Evolutionary conservation across 2,329 filamentous ascomycete genomes (phyloP), one percentile per base, ranked within the genome.

Genomic region (Pseudogymnoascus sp.): DNA sequence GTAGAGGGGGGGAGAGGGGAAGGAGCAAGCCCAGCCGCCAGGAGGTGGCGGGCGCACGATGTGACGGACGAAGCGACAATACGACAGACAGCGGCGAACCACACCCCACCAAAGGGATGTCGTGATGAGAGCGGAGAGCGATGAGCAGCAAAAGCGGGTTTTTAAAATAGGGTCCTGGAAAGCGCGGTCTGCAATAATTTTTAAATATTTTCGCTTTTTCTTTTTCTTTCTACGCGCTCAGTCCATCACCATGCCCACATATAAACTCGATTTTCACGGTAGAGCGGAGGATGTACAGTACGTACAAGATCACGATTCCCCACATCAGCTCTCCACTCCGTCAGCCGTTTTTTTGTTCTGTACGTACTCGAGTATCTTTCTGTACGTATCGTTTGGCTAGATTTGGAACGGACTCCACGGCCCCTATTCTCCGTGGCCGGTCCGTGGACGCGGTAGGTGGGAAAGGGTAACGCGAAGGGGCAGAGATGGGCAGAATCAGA

Each of bases 101-200:
- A 86, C 85, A 25, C 84, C 79, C 65, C 90, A 80, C 63, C 88
- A 88, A 65, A 90, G 80, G 60, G 88, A 75, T 60, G 90, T 78
- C 1, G 88, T 88, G 39, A 90, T 77, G 58, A 90, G 72, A 48
- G 91, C 80, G 64, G 87, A 83, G 37, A 84, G 77, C 18, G 18
- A 48, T 29, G 42, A 27, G 25, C 42, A 48, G 2, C 25, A 48
- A 45, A 48, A 48, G 42, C 42, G 42, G 42, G 42, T 48, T 55
- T 35, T 18, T 18, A 48, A 48, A 48, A 48, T 48, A 48, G 42
- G 42, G 42, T 27, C 42, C 21, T 27, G 12, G 13, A 1, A 13
- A 9, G 27, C 6, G 12, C 21, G 37, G n/a, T 18, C 27, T 45
- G 18, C 40, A 45, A n/a, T 13, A 37, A 1, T 31, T 63, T 60